phyloP scores from a whole-genome alignment of 2,329 filamentous ascomycete genomes.

The Drechslerella dactyloides region DNA sequence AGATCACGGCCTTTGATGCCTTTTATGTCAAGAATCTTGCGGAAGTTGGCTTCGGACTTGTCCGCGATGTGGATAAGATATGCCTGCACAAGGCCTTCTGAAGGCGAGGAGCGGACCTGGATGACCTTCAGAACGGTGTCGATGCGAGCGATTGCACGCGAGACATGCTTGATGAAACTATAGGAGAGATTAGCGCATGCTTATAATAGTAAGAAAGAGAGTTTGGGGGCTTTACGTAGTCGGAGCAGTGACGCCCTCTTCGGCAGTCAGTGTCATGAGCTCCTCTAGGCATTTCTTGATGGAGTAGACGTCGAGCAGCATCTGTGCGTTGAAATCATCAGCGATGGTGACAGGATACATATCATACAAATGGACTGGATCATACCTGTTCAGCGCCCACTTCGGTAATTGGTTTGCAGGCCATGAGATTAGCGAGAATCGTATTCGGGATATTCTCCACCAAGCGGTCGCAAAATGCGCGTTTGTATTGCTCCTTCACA shows the following conservation, averaged over 20 bases:
- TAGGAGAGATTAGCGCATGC: conserved; percentile 20
- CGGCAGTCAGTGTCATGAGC: conserved; percentile 68
- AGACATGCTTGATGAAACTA: conserved; percentile 83
- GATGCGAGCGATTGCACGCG: conserved; percentile 80
- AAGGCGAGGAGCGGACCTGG: conserved; percentile 87
- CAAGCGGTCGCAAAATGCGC: conserved; percentile 94
- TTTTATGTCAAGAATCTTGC: conserved; percentile 93
- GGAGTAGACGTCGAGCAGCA: conserved; percentile 94
- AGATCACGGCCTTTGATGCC: conserved; percentile 87
- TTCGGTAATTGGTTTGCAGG: conserved; percentile 88
- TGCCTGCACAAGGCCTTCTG: conserved; percentile 92
- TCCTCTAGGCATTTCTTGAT: conserved; percentile 79
- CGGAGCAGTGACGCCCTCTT: conserved; percentile 66
- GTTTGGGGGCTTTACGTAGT: conserved; percentile 58
- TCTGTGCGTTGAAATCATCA: conserved; percentile 63
- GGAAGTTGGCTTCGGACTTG: conserved; percentile 91
- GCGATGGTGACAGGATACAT: conserved; percentile 1
- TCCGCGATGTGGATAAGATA: conserved; percentile 97
- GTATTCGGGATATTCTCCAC: conserved; percentile 81
- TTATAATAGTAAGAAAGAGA: neutral
- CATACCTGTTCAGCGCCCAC: conserved; percentile 86
- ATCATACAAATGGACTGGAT: neutral
- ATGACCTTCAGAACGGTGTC: conserved; percentile 94
- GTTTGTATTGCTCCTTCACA: conserved; percentile 89
- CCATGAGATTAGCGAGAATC: conserved; percentile 81